Percentiles rank a stretch among this genome's conserved stretches.
Conservation (phyloP, 352 stramenopile species). For the Globisporangium echinulatum region DNA sequence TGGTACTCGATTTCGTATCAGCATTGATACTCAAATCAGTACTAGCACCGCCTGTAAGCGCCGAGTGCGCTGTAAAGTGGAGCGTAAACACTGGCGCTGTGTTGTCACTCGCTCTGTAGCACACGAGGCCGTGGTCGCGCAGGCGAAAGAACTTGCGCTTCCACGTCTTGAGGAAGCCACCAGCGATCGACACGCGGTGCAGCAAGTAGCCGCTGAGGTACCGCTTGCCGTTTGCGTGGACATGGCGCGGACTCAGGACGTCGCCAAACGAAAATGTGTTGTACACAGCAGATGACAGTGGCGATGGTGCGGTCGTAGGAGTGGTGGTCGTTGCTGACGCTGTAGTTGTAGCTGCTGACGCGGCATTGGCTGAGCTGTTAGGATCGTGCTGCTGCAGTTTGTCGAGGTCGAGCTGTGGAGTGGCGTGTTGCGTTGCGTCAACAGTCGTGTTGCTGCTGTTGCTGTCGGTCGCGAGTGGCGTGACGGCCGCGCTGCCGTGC, state of each 20-base stretch:
- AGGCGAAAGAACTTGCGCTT: slow-evolving; percentile 70
- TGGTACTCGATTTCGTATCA: background rate
- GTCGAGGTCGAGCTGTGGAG: slow-evolving; percentile 1
- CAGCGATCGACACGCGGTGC: slow-evolving; percentile 46
- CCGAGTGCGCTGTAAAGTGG: slow-evolving; percentile 40
- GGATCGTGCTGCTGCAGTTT: slow-evolving; percentile 2
- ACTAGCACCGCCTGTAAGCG: slow-evolving; percentile 24
- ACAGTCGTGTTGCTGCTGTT: background rate
- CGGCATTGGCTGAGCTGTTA: background rate
- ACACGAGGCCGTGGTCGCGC: slow-evolving; percentile 55
- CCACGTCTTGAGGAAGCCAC: slow-evolving; percentile 61
- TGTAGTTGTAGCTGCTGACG: background rate
- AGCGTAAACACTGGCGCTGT: slow-evolving; percentile 53
- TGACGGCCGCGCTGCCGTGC: slow-evolving; percentile 5
- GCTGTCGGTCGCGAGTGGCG: slow-evolving; percentile 1
- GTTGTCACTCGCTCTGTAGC: slow-evolving; percentile 46
- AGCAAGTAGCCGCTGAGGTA: slow-evolving; percentile 53
- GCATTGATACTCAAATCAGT: background rate
- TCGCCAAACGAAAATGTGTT: slow-evolving; percentile 35
- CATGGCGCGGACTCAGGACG: slow-evolving; percentile 42
- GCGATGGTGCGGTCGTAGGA: background rate
- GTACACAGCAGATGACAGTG: background rate
- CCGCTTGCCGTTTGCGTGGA: slow-evolving; percentile 39
- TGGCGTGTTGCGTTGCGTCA: background rate
- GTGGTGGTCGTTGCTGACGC: background rate